These are phyloP conservation scores for Plicaturopsis crispa DNA, from an alignment of 768 basidiomycete species.

Conservation along the genomic window DNA sequence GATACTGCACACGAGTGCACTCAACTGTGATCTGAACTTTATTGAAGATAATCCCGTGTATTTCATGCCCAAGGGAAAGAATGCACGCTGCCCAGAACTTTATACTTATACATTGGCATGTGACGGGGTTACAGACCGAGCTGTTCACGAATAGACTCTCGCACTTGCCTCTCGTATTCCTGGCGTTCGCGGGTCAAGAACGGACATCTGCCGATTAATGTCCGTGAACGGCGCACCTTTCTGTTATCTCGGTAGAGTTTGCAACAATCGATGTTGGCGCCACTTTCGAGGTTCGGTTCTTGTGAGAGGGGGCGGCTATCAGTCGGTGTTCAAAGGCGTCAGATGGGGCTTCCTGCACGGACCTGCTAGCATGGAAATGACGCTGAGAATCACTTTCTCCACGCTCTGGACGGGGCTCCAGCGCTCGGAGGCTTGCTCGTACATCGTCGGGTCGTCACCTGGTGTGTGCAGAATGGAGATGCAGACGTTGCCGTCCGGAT, in stretches of 20 bases:
- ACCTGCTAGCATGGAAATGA: conserved; percentile 97
- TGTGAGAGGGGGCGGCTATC: not conserved
- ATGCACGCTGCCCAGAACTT: no score
- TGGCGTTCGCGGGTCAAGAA: conserved; percentile 13
- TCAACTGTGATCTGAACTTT: no score
- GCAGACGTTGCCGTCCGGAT: conserved; percentile 94
- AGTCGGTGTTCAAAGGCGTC: not conserved
- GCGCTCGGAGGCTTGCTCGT: conserved; percentile 91
- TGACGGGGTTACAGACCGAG: conserved; percentile 72
- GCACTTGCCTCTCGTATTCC: conserved; percentile 87
- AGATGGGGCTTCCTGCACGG: conserved; percentile 20
- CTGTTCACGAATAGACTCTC: conserved; percentile 78
- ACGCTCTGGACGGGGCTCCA: conserved; percentile 99
- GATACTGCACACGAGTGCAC: no score
- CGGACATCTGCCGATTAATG: conserved; percentile 3
- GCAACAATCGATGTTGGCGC: conserved; percentile 96
- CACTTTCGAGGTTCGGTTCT: conserved; percentile 97
- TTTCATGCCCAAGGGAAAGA: no score
- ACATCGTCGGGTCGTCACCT: conserved; percentile 86
- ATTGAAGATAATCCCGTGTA: no score
- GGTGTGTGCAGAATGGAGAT: conserved; percentile 97
- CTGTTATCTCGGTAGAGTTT: conserved; percentile 92
- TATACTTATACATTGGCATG: no score
- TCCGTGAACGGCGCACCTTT: conserved; percentile 25
- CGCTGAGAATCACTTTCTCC: conserved; percentile 92